Evolutionary conservation across 2,329 filamentous ascomycete species (phyloP), one percentile per base, ranked within the genome.

Genomic region (Clonostachys solani): DNA sequence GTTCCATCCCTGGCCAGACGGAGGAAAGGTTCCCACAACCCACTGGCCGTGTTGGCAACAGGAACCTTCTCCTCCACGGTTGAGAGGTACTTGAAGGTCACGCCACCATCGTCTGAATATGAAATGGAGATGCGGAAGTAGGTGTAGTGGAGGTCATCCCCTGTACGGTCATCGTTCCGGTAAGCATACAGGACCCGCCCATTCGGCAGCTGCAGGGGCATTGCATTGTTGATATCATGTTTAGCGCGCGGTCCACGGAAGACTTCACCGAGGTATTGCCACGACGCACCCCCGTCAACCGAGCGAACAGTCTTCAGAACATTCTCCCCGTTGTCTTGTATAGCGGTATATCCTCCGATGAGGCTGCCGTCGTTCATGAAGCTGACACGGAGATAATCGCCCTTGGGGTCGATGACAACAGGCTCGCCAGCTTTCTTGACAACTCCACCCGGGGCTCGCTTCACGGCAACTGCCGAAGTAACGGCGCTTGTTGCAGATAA

Each of bases 11-110:
- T 49, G 1, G 64, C 65, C 3, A 65, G 52, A 6, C 71, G 59
- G 16, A 75, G 44, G 50, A 73, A 73, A 0, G 72, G 72, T 49
- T 75, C 72, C 71, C 71, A 75, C 6, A 66, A 56, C 3, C 72
- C 72, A 34, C 67, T 67, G 15, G 23, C 19, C 34, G 41, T 43
- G 50, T 42, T 6, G 42, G 49, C 5, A 47, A 47, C 19, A 10
- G 23, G 23, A 47, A 47, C 18, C 50, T 54, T 56, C 49, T 64
- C 48, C 35, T 51, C 56, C 15, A 64, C 58, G 2, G 59, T 54
- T 3, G 54, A 55, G 3, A 66, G 59, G 50, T 62, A 72, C 15
- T 49, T 49, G 58, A 66, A 75, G 1, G 52, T 62, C 23, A 36
- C 47, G 29, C 71, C 72, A 16, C 57, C 54, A 48, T 75, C 67